Conservation (phyloP, 2,329 filamentous ascomycete genomes). For the Intubia oerlemansii region DNA sequence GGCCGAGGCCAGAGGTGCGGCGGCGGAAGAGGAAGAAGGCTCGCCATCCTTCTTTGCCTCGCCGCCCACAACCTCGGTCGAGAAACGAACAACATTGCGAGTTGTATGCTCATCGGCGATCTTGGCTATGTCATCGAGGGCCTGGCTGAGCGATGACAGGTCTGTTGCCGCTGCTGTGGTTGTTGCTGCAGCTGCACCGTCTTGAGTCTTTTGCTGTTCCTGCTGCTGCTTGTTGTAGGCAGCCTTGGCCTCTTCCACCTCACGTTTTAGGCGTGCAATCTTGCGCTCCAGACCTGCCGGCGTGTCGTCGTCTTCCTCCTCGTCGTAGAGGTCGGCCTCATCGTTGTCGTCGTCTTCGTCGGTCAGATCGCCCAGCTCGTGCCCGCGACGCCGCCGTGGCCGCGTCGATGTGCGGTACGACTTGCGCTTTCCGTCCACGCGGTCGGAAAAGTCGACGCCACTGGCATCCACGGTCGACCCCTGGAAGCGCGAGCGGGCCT, state of each 20-base stretch:
- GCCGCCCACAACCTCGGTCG: not conserved
- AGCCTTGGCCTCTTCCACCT: constrained; percentile 51
- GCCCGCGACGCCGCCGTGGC: constrained; percentile 25
- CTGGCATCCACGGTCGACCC: constrained; percentile 54
- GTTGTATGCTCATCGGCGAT: constrained; percentile 10
- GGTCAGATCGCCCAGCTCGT: constrained; percentile 49
- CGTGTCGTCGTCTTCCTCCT: constrained; percentile 11
- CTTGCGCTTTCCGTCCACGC: constrained; percentile 61
- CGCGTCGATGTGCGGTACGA: constrained; percentile 61
- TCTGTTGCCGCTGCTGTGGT: not conserved
- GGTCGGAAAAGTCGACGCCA: constrained; percentile 75
- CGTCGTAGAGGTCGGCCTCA: constrained; percentile 1
- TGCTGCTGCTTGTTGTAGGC: not conserved
- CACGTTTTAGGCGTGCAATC: constrained; percentile 62
- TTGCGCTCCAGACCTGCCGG: constrained; percentile 37
- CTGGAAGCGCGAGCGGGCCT: constrained; percentile 63
- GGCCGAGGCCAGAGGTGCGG: too few relatives aligned
- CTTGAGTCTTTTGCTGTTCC: constrained; percentile 25
- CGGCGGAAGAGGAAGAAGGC: constrained; percentile 4
- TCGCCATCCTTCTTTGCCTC: not conserved
- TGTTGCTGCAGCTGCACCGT: not conserved
- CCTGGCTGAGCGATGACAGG: constrained; percentile 46
- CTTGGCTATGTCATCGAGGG: constrained; percentile 42
- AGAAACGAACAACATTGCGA: constrained; percentile 1
- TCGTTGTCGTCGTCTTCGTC: constrained; percentile 20